phyloP scores from a whole-genome alignment of 2,329 filamentous ascomycete species.

The Lachnellula arida region DNA sequence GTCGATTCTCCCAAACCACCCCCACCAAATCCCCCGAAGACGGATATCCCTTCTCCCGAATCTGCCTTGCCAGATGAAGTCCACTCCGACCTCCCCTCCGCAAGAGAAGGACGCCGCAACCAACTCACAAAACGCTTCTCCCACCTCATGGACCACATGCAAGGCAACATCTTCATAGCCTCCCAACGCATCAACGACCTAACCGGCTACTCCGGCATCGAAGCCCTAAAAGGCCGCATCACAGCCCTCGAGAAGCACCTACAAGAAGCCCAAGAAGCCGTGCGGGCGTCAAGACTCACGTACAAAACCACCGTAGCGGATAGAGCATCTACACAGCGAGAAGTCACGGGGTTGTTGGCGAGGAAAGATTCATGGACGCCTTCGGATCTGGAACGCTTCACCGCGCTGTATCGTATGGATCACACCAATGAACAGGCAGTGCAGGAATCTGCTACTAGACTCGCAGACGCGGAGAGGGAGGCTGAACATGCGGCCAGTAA shows the following conservation, averaged over 20 bases:
- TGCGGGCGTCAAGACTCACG: conserved; percentile 65
- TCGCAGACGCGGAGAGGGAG: conserved; percentile 72
- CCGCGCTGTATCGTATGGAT: conserved; percentile 83
- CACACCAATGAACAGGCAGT: conserved; percentile 90
- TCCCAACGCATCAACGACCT: conserved; percentile 88
- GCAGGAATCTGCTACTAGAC: conserved; percentile 61
- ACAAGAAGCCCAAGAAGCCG: conserved; percentile 54
- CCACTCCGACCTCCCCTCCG: conserved; percentile 40
- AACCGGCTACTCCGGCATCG: conserved; percentile 90
- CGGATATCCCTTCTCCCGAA: background rate
- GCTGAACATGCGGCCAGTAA: conserved; percentile 72
- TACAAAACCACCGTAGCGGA: conserved; percentile 82
- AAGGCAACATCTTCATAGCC: conserved; percentile 78
- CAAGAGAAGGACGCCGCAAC: conserved; percentile 41
- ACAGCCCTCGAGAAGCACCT: conserved; percentile 58
- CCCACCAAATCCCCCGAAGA: conserved; percentile 4
- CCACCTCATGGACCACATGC: conserved; percentile 80
- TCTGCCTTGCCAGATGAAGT: conserved; percentile 9
- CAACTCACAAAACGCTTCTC: conserved; percentile 49
- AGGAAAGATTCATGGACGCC: conserved; percentile 91
- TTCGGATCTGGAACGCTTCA: conserved; percentile 88
- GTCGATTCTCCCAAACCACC: conserved; percentile 28
- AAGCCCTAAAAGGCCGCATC: conserved; percentile 77
- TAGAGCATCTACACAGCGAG: conserved; percentile 85
- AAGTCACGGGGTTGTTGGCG: conserved; percentile 90